Conservation (phyloP, 2,329 filamentous ascomycete species). For the Cladosporium halotolerans region DNA sequence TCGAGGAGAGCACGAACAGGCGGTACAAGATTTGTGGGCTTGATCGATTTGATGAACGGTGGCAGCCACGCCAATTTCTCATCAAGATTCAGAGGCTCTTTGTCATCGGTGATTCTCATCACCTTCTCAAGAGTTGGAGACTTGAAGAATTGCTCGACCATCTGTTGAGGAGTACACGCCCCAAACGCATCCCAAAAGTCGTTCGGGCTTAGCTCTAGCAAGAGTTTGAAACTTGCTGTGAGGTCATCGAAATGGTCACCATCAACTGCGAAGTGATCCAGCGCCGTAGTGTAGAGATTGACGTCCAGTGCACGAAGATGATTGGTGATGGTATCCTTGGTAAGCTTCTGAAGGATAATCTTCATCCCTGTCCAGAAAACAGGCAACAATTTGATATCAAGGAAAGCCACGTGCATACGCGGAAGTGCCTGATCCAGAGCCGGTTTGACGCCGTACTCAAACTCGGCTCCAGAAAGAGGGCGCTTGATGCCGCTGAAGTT, state of each 20-base stretch:
- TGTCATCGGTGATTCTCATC: constrained; percentile 49
- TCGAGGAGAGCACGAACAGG: constrained; percentile 73
- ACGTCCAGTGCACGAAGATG: constrained; percentile 73
- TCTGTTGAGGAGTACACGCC: constrained; percentile 68
- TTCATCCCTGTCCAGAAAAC: constrained; percentile 75
- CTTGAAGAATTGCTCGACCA: constrained; percentile 77
- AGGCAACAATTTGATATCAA: constrained; percentile 51
- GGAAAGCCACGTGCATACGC: constrained; percentile 52
- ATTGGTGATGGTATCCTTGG: constrained; percentile 67
- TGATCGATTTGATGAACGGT: constrained; percentile 71
- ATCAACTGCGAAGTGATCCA: constrained; percentile 56
- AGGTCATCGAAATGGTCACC: constrained; percentile 57
- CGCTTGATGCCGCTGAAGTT: constrained; percentile 63
- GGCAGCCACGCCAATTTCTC: constrained; percentile 69
- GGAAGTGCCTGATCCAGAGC: constrained; percentile 62
- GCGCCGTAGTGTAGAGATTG: constrained; percentile 53
- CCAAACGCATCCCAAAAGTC: constrained; percentile 88
- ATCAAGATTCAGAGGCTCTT: constrained; percentile 50
- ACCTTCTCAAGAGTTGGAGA: constrained; percentile 61
- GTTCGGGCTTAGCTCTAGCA: constrained; percentile 68
- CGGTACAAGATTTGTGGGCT: constrained; percentile 67
- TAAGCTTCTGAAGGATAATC: constrained; percentile 66
- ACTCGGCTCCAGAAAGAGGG: constrained; percentile 63
- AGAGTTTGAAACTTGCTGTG: constrained; percentile 61
- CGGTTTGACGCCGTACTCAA: constrained; percentile 79